Conservation (phyloP, 495 filamentous ascomycete genomes). For the Friedmanniomyces endolithicus region DNA sequence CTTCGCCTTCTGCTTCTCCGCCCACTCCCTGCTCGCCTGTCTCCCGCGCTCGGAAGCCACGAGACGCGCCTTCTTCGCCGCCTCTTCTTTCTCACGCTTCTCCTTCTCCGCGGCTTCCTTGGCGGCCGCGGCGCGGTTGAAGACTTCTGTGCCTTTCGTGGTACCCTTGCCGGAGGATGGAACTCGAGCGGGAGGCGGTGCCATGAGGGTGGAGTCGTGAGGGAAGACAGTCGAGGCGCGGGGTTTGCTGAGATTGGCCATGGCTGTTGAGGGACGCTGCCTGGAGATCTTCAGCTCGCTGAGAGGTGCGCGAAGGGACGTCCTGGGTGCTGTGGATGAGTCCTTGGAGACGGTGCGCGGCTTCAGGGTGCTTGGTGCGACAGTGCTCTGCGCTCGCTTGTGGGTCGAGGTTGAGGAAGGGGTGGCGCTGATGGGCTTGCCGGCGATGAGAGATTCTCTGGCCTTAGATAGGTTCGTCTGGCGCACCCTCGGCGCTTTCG, state of each 20-base stretch:
- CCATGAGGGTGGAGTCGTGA: neutral
- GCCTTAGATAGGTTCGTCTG: conserved; percentile 46
- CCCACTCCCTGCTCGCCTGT: conserved; percentile 53
- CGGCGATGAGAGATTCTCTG: conserved; percentile 36
- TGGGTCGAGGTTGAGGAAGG: conserved; percentile 3
- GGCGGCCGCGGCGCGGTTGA: conserved; percentile 42
- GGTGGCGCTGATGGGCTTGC: conserved; percentile 10
- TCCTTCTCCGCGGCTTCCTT: conserved; percentile 39
- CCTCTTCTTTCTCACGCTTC: conserved; percentile 43
- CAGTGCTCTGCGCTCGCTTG: conserved; percentile 8
- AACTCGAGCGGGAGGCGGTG: neutral
- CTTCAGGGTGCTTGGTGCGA: conserved; percentile 4
- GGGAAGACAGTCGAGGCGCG: neutral
- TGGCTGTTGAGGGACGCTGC: conserved; percentile 2
- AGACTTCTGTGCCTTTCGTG: conserved; percentile 50
- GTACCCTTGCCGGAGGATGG: conserved; percentile 33
- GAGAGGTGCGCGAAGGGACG: neutral
- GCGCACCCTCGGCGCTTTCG: conserved; percentile 29
- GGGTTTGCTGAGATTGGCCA: conserved; percentile 5
- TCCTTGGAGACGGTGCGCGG: neutral
- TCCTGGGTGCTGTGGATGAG: neutral
- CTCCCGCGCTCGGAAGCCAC: conserved; percentile 56
- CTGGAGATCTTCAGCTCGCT: conserved; percentile 2
- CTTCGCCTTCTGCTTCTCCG: conserved; percentile 48
- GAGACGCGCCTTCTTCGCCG: conserved; percentile 44